Evolutionary conservation across 345 rosid genomes (phyloP), one percentile per base, ranked within the genome.

Genomic region (Odontarrhena argentea): DNA sequence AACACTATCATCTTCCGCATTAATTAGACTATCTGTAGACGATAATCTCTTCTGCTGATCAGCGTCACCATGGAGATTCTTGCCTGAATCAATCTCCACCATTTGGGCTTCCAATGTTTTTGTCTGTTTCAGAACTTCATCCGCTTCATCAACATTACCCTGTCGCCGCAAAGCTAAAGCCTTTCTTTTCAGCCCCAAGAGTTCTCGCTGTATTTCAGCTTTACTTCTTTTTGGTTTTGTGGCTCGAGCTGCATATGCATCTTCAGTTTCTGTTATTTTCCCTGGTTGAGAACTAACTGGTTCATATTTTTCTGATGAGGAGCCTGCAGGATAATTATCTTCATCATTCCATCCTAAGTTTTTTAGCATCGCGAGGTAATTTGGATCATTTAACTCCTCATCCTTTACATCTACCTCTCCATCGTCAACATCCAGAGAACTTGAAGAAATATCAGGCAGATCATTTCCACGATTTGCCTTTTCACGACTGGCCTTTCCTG

Each of bases 171-270:
- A 57, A 53, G 84, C 47, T 75, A 89, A 77, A 61, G 96, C 92
- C 75, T 85, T 92, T 73, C 95, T 87, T 76, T 92, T 89, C 61
- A 89, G 65, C 66, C 81, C 87, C 74, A 92, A 76, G 55, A 92
- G 84, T 70, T 89, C 96, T 79, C 96, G 76, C 81, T 92, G 98
- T 36, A 86, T 69, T 67, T 86, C 98, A 69, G 80, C 82, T 75
- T 84, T 87, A 75, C 82, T 87, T 80, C 79, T 86, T 73, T 74
- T 78, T 32, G 82, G 71, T 56, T 54, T 65, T 53, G 57, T 67
- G 10, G 51, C 51, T 14, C 70, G 71, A 15, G 65, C 26, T 56
- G 34, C 72, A 37, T 63, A 69, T 44, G 68, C 10, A 18, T 67
- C 48, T 53, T 60, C 73, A 65, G 66, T 63, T 64, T 68, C 64